These are phyloP conservation scores for Nothopassalora personata DNA, from an alignment of 2,329 filamentous ascomycete genomes.

Conservation along the genomic window DNA sequence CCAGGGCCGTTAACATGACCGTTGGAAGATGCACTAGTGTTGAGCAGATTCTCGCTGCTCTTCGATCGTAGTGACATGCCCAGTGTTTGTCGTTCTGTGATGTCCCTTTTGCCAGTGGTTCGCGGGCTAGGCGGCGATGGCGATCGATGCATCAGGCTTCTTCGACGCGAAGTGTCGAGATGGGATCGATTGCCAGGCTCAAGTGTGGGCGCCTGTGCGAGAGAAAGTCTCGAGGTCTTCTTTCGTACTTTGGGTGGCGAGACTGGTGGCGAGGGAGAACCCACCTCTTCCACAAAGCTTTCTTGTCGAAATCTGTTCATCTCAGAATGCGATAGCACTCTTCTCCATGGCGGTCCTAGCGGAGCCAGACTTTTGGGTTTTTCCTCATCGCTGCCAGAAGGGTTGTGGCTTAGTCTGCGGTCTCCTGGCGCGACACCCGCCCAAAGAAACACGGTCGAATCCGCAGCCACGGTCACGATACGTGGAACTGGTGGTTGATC, in stretches of 20 bases:
- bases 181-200: constrained; percentile 36
- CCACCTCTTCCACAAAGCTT: constrained; percentile 36
- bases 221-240: constrained; percentile 49
- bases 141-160: constrained; percentile 33
- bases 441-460: constrained; percentile 50
- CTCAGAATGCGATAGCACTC: constrained; percentile 81
- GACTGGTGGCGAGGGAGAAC: constrained; percentile 40
- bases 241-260: constrained; percentile 50
- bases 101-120: constrained; percentile 17
- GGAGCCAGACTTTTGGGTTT: constrained; percentile 34
- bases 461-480: constrained; percentile 46
- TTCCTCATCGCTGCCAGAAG: background rate
- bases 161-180: constrained; percentile 20
- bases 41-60: constrained; percentile 33
- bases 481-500: constrained; percentile 21
- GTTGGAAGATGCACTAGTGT: constrained; percentile 14
- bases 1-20: constrained; percentile 40
- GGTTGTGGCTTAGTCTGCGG: background rate
- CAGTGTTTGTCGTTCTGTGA: constrained; percentile 42
- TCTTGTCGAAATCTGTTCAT: constrained; percentile 67
- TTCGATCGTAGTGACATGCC: constrained; percentile 48
- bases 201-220: constrained; percentile 42
- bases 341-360: constrained; percentile 68
- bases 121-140: constrained; percentile 38
- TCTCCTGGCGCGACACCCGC: background rate